Evolutionary conservation across 192 early-diverging fungal genomes (phyloP).

Genomic region (Linnemannia exigua): DNA sequence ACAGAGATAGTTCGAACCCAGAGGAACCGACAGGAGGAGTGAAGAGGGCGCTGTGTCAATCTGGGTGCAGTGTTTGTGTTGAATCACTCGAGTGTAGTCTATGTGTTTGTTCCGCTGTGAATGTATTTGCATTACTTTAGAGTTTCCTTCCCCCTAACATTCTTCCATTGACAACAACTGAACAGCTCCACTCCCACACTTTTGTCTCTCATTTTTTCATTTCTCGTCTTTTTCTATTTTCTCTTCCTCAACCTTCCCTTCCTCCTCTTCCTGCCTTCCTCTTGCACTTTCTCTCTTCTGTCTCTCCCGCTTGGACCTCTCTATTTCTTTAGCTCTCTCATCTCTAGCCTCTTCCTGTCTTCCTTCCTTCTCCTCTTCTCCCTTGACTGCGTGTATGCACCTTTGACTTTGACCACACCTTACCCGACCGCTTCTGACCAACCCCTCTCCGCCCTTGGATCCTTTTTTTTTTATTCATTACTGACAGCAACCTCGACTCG

Average conservation of each 20-base stretch:
- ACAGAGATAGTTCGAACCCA: slow-evolving; percentile 3
- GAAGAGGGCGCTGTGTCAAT: not conserved
- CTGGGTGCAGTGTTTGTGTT: not conserved
- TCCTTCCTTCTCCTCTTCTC: not conserved
- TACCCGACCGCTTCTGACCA: too few species aligned
- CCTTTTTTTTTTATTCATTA: too few species aligned
- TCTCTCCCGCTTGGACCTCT: not conserved
- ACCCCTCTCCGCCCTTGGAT: too few species aligned
- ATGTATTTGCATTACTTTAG: not conserved
- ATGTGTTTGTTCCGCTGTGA: not conserved
- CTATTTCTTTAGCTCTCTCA: not conserved
- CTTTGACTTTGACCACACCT: too few species aligned
- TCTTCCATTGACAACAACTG: not conserved
- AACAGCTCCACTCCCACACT: too few species aligned
- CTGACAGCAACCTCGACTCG: not conserved
- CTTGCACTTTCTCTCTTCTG: not conserved
- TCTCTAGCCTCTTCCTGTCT: not conserved
- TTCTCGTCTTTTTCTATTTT: not conserved
- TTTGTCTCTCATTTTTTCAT: not conserved
- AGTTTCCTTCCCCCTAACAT: not conserved
- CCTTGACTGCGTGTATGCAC: too few species aligned
- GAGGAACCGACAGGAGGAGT: not conserved
- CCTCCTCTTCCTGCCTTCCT: not conserved
- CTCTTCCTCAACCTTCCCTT: not conserved
- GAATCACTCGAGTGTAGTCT: too few species aligned